Evolutionary conservation across 805 yeast genomes (phyloP), one percentile per base, ranked within the genome.

Genomic region (Kodamaea kakaduensis): DNA sequence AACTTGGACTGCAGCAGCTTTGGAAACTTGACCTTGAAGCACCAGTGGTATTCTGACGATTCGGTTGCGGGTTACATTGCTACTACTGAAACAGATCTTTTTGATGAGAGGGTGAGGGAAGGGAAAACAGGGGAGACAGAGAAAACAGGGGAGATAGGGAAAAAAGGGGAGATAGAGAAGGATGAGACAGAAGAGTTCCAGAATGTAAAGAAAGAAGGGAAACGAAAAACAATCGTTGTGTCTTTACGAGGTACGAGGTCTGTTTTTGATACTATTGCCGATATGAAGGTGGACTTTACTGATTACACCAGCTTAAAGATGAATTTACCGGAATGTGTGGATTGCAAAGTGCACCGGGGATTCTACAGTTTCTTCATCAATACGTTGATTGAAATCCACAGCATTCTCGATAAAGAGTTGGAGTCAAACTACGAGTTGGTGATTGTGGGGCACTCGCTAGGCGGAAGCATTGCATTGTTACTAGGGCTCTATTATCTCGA

Each of bases 171-270:
- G n/a, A n/a, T n/a, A 31, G 37, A 47, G 5, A n/a, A n/a, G n/a
- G n/a, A n/a, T n/a, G n/a, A n/a, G n/a, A n/a, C n/a, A n/a, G n/a
- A n/a, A n/a, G n/a, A n/a, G n/a, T n/a, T n/a, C n/a, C n/a, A n/a
- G n/a, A 44, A 29, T 17, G 23, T 29, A 16, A 19, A 35, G 36
- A 39, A 25, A 23, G 32, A 28, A 9, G 33, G 47, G 46, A 5
- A 52, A 47, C n/a, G n/a, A n/a, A 56, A 56, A 35, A 59, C 64
- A 0, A 41, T 69, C 4, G 36, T 44, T 7, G 43, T 69, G 0
- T 56, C 71, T 1, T 50, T 68, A 13, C 47, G 75, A 32, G 75
- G 75, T 1, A 68, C 73, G 2, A 44, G 66, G n/a, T 66, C 72
- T 0, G 32, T 67, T 6, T 48, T 49, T 17, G 73, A 69, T 41